Base-by-base conservation (phyloP, 1,139 yeast species). In the Sugiyamaella pinicola region DNA sequence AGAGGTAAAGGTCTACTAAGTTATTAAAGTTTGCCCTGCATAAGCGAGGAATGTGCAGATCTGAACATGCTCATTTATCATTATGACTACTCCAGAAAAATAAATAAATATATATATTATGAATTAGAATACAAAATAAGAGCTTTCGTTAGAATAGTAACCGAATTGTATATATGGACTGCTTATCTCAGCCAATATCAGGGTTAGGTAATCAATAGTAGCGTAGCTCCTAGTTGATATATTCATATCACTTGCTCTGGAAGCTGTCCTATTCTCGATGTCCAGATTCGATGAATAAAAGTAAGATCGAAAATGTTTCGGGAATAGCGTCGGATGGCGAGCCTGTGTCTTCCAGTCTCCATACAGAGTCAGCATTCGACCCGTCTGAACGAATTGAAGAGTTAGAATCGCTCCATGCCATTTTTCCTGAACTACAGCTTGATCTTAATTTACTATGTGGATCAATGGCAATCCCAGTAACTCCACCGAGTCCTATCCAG, bases 391-490 rank as follows among this genome's bases (percentile, higher is more conserved):
- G 21, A 13, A 39, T 26, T 13, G 51, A 47, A 38, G 51, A 47
- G 31, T 15, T 47, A 9, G 51, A 39, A 31, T 29, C 51, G 9
- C 34, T 47, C 6, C 46, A 47, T 21, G 51, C 51, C 10, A 40
- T 47, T n/a, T 47, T 47, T 39, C 51, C 51, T 4, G 51, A 47
- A 47, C 21, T 39, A 10, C 18, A 31, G 9, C 4, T 37, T 13
- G 28, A 40, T 31, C 8, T 22, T 3, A 12, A 22, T 12, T 7
- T n/a, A 8, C 10, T 37, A 19, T 10, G 24, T 33, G 52, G 52
- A 19, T 42, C 42, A 4, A 35, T 49, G 7, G 28, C 42, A 10
- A 34, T 49, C 18, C 43, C 52, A 3, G 52, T 49, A 12, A 26
- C 43, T 12, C 47, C 48, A 13, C 10, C 47, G 2, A 6, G 19